Evolutionary conservation across 2,329 filamentous ascomycete species (phyloP).

Genomic region (Exophiala calicioides): DNA sequence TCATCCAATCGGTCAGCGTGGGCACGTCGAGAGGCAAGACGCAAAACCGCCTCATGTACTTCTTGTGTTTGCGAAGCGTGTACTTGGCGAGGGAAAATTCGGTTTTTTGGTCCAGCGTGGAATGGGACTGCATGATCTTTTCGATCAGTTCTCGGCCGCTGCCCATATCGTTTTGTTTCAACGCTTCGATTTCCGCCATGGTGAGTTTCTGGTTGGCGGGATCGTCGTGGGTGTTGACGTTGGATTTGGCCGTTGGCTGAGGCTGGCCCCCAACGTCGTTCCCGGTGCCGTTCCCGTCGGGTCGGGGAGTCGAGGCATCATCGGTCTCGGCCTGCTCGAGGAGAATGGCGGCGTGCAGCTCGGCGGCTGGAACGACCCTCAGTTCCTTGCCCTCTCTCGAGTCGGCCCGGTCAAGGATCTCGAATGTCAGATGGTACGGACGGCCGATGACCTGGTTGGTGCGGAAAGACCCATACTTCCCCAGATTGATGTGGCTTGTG

Average conservation of each 20-base stretch:
- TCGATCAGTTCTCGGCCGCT: slow-evolving; percentile 87
- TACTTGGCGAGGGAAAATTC: slow-evolving; percentile 93
- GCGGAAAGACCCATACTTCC: slow-evolving; percentile 90
- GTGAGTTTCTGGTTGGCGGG: slow-evolving; percentile 72
- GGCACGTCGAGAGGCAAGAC: slow-evolving; percentile 80
- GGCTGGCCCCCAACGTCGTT: too few relatives aligned
- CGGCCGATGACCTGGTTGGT: slow-evolving; percentile 88
- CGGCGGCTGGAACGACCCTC: slow-evolving; percentile 75
- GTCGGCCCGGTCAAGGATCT: slow-evolving; percentile 72
- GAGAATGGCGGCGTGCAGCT: slow-evolving; percentile 77
- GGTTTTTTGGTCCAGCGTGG: slow-evolving; percentile 90
- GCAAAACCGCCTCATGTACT: slow-evolving; percentile 87
- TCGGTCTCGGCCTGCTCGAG: slow-evolving; percentile 52
- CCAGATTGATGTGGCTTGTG: slow-evolving; percentile 76
- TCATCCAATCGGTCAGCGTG: slow-evolving; percentile 71
- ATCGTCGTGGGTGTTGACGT: slow-evolving; percentile 65
- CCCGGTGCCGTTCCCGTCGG: slow-evolving; percentile 34
- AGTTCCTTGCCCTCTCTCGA: slow-evolving; percentile 65
- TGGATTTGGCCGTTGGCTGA: slow-evolving; percentile 50
- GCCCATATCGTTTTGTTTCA: slow-evolving; percentile 71
- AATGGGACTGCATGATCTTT: slow-evolving; percentile 88
- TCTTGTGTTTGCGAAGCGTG: slow-evolving; percentile 88
- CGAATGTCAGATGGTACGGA: slow-evolving; percentile 88
- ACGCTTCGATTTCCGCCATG: slow-evolving; percentile 68
- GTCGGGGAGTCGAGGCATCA: slow-evolving; percentile 34